Conservation (phyloP, 257 asterid species). For the Vinca minor region DNA sequence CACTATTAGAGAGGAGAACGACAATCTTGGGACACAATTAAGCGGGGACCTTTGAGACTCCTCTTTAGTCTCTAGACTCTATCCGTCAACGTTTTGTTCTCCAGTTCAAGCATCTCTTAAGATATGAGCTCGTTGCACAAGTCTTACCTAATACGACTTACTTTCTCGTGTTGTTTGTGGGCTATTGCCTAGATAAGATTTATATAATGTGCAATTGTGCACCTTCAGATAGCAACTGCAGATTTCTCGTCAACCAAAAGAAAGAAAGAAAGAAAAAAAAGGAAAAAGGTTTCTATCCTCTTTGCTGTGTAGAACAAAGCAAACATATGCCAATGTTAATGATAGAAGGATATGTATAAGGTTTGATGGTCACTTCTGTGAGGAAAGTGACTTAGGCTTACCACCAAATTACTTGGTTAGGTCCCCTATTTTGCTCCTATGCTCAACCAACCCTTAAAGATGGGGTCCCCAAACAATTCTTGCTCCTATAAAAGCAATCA, state of each 20-base stretch:
- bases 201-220: too few species aligned
- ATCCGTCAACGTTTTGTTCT: too few species aligned
- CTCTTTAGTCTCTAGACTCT: not conserved
- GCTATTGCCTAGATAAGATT: too few species aligned
- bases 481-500: conserved; percentile 21
- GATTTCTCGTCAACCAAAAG: too few species aligned
- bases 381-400: conserved; percentile 15
- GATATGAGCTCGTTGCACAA: too few species aligned
- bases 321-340: not conserved
- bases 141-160: too few species aligned
- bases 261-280: too few species aligned
- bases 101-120: too few species aligned
- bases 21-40: not conserved
- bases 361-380: conserved; percentile 10
- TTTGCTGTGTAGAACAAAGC: conserved; percentile 1
- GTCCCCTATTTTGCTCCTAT: conserved; percentile 10
- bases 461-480: conserved; percentile 31
- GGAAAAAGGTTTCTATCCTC: too few species aligned
- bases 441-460: conserved; percentile 20
- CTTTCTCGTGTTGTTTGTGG: too few species aligned
- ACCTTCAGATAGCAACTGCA: too few species aligned
- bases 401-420: not conserved
- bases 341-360: not conserved
- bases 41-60: not conserved
- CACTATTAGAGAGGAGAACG: not conserved